A percentile compares a stretch with the other conserved stretches of the same genome.
Evolutionary conservation across 108 stramenopile genomes (phyloP).

Genomic region (Cylindrotheca closterium): DNA sequence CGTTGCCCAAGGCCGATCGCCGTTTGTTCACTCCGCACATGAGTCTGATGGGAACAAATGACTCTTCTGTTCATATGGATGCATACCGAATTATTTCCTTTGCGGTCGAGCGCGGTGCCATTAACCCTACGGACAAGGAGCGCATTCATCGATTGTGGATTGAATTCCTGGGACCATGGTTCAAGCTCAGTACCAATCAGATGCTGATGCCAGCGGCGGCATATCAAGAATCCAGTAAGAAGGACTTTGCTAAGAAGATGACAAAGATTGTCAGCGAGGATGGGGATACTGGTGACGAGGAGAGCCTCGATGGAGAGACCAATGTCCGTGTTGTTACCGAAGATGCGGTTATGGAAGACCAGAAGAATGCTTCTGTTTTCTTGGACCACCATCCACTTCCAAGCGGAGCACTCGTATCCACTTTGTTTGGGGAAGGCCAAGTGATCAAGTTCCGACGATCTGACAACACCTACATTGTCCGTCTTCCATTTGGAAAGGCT

Average conservation of each 20-base stretch:
- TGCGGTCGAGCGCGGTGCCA: constrained; percentile 78
- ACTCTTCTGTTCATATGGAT: constrained; percentile 73
- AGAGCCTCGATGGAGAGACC: neutral
- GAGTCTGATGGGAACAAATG: constrained; percentile 69
- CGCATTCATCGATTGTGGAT: constrained; percentile 80
- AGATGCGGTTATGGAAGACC: constrained; percentile 18
- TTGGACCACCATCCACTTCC: constrained; percentile 72
- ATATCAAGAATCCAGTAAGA: constrained; percentile 49
- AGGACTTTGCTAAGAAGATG: constrained; percentile 51
- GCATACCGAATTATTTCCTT: constrained; percentile 82
- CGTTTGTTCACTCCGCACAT: constrained; percentile 84
- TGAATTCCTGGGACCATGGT: constrained; percentile 86
- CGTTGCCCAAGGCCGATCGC: constrained; percentile 70
- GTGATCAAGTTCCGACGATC: constrained; percentile 48
- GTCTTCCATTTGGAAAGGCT: constrained; percentile 48
- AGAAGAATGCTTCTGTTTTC: constrained; percentile 4
- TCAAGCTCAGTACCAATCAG: constrained; percentile 72
- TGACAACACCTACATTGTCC: constrained; percentile 58
- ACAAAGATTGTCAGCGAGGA: constrained; percentile 42
- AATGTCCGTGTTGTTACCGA: constrained; percentile 32
- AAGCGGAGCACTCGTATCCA: constrained; percentile 68
- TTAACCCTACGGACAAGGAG: constrained; percentile 83
- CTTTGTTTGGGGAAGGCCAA: constrained; percentile 70
- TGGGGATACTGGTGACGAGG: constrained; percentile 1
- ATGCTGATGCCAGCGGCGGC: constrained; percentile 67